Percentiles rank a stretch among this genome's conserved stretches.
Evolutionary conservation across 176 grass and related monocot genomes (phyloP).

Genomic region (Oryza coarctata): DNA sequence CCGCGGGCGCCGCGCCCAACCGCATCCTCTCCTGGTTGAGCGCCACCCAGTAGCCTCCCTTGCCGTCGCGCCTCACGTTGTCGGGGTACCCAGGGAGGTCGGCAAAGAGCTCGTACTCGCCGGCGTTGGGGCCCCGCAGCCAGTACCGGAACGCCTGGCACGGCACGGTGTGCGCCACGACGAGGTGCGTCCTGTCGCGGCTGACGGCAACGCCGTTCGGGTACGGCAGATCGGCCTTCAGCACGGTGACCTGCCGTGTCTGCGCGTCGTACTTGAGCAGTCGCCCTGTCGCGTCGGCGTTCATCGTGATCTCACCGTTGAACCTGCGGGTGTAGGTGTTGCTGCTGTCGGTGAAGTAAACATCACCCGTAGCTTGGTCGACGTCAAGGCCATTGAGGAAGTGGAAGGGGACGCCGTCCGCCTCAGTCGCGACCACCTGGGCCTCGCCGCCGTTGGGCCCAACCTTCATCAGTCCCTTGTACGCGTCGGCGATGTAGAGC

Average conservation of each 20-base stretch:
- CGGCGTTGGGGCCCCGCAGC: slow-evolving; percentile 30
- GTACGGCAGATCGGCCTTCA: slow-evolving; percentile 17
- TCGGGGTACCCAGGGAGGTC: slow-evolving; percentile 68
- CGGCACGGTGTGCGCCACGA: slow-evolving; percentile 34
- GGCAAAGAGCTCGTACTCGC: slow-evolving; percentile 37
- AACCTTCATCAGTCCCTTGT: slow-evolving; percentile 51
- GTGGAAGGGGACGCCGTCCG: slow-evolving; percentile 44
- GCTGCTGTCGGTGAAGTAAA: slow-evolving; percentile 73
- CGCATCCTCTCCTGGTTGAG: slow-evolving; percentile 39
- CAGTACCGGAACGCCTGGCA: slow-evolving; percentile 48
- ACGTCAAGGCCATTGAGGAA: slow-evolving; percentile 62
- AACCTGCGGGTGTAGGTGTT: slow-evolving; percentile 36
- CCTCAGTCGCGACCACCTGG: slow-evolving; percentile 24
- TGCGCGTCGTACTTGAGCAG: slow-evolving; percentile 46
- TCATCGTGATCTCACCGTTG: slow-evolving; percentile 2
- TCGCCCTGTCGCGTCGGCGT: slow-evolving; percentile 35
- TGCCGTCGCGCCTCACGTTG: slow-evolving; percentile 37
- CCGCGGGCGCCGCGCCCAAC: neutral
- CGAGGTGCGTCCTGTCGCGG: slow-evolving; percentile 39
- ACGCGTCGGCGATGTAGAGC: slow-evolving; percentile 69
- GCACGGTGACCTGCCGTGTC: slow-evolving; percentile 27
- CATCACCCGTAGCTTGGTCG: slow-evolving; percentile 50
- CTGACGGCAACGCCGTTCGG: slow-evolving; percentile 49
- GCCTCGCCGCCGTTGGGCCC: slow-evolving; percentile 33
- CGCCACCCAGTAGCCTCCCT: slow-evolving; percentile 55